Evolutionary conservation across 345 rosid species (phyloP).

Genomic region (Eucalyptus pumila): DNA sequence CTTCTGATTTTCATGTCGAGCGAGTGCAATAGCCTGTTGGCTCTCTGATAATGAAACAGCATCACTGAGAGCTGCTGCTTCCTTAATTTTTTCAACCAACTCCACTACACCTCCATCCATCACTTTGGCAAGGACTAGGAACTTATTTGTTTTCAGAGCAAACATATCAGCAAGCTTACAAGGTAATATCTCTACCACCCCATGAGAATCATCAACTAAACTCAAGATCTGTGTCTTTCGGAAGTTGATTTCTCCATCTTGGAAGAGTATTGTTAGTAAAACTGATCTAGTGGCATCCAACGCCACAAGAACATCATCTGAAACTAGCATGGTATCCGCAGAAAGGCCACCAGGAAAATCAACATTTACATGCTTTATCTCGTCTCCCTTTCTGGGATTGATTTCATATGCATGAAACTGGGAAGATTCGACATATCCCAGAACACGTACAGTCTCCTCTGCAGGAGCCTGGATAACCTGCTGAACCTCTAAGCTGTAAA

Average conservation of each 20-base stretch:
- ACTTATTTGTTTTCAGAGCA: slow-evolving; percentile 32
- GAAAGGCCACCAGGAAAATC: slow-evolving; percentile 62
- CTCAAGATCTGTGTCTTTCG: slow-evolving; percentile 39
- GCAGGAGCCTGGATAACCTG: slow-evolving; percentile 50
- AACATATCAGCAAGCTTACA: slow-evolving; percentile 43
- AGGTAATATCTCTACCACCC: slow-evolving; percentile 43
- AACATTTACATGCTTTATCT: slow-evolving; percentile 45
- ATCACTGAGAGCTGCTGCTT: slow-evolving; percentile 64
- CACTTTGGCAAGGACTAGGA: slow-evolving; percentile 39
- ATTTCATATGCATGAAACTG: slow-evolving; percentile 53
- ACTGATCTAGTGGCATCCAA: slow-evolving; percentile 54
- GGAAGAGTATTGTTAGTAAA: slow-evolving; percentile 44
- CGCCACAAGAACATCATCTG: slow-evolving; percentile 50
- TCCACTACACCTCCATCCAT: slow-evolving; percentile 49
- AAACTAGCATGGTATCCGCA: slow-evolving; percentile 48
- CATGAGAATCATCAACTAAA: slow-evolving; percentile 40
- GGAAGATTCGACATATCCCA: slow-evolving; percentile 60
- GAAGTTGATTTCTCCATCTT: slow-evolving; percentile 40
- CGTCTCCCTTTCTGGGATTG: slow-evolving; percentile 61
- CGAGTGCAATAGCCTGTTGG: slow-evolving; percentile 58
- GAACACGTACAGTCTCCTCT: slow-evolving; percentile 32
- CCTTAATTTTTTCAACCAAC: slow-evolving; percentile 44
- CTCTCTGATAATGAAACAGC: slow-evolving; percentile 52
- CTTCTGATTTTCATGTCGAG: slow-evolving; percentile 47
- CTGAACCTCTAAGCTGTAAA: slow-evolving; percentile 70